These are phyloP conservation scores for Vanrija pseudolonga DNA, from an alignment of 1,284 basidiomycete genomes.

Conservation along the genomic window DNA sequence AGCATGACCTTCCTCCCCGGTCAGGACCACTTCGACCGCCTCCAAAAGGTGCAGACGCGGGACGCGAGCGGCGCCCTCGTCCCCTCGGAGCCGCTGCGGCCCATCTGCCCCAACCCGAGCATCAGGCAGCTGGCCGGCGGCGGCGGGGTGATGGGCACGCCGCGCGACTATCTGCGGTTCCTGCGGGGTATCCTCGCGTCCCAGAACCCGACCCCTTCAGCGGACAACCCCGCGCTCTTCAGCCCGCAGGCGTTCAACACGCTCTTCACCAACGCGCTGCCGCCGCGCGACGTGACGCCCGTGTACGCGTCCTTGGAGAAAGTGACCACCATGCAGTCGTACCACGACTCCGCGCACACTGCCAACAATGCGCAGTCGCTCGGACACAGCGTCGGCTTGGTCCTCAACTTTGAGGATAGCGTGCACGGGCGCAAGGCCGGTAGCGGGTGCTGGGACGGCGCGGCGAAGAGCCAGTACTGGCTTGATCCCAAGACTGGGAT, in stretches of 20 bases:
- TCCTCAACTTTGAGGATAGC: slow-evolving; percentile 5
- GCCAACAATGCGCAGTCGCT: slow-evolving; percentile 9
- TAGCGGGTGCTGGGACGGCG: slow-evolving; percentile 26
- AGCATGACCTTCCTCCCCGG: slow-evolving; percentile 32
- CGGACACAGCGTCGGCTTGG: slow-evolving; percentile 14
- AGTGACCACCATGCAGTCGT: slow-evolving; percentile 4
- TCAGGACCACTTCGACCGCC: slow-evolving; percentile 1
- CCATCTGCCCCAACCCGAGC: neutral
- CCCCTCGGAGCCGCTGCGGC: neutral
- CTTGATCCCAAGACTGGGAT: slow-evolving; percentile 21
- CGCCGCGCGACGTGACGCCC: neutral
- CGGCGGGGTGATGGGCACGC: slow-evolving; percentile 35
- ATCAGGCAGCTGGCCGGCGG: slow-evolving; percentile 25
- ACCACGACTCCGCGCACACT: slow-evolving; percentile 12
- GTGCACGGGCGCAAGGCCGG: slow-evolving; percentile 16
- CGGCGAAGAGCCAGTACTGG: slow-evolving; percentile 24
- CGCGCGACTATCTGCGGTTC: slow-evolving; percentile 31
- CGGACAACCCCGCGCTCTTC: slow-evolving; percentile 8
- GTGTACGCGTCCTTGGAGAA: slow-evolving; percentile 8
- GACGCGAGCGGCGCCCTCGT: slow-evolving; percentile 8
- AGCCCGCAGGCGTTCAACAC: slow-evolving; percentile 14
- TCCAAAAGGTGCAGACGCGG: slow-evolving; percentile 20
- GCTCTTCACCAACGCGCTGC: slow-evolving; percentile 25
- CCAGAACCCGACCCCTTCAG: neutral
- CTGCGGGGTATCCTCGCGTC: slow-evolving; percentile 29